phyloP scores from a whole-genome alignment of 768 basidiomycete genomes.

The Phylloporus sp. region DNA sequence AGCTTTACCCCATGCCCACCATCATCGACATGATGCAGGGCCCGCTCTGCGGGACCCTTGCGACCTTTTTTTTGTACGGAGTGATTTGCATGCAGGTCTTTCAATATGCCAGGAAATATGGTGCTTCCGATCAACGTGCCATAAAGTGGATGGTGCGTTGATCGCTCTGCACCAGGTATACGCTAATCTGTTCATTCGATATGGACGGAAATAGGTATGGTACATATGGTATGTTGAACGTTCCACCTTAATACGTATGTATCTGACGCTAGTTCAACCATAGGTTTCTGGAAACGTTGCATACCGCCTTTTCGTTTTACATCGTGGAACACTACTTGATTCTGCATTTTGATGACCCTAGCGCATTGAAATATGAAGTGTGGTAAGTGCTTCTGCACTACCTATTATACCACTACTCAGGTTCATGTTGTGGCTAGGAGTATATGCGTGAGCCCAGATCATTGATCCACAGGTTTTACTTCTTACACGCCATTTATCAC shows the following conservation, averaged over 20 bases:
- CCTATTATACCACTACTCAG: background rate
- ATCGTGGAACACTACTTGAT: conserved; percentile 15
- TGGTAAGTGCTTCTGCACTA: conserved; percentile 5
- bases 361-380: background rate
- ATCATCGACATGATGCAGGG: conserved; percentile 10
- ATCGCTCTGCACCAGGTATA: background rate
- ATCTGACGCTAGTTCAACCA: background rate
- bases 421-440: conserved; percentile 1
- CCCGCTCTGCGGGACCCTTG: conserved; percentile 10
- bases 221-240: conserved; percentile 8
- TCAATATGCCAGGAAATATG: conserved; percentile 6
- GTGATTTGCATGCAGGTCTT: conserved; percentile 18
- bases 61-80: conserved; percentile 9
- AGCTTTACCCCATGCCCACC: conserved; percentile 1
- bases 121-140: conserved; percentile 1
- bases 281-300: conserved; percentile 14
- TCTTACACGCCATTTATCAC: background rate
- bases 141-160: conserved; percentile 15
- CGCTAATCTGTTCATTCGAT: background rate
- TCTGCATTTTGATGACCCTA: conserved; percentile 5
- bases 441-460: conserved; percentile 2
- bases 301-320: conserved; percentile 14
- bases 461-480: background rate
- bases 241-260: background rate
- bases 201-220: conserved; percentile 3